Percentiles rank a stretch among this genome's conserved stretches.
Conservation (phyloP, 1,139 yeast genomes). For the Lodderomyces oxycetoniae region DNA sequence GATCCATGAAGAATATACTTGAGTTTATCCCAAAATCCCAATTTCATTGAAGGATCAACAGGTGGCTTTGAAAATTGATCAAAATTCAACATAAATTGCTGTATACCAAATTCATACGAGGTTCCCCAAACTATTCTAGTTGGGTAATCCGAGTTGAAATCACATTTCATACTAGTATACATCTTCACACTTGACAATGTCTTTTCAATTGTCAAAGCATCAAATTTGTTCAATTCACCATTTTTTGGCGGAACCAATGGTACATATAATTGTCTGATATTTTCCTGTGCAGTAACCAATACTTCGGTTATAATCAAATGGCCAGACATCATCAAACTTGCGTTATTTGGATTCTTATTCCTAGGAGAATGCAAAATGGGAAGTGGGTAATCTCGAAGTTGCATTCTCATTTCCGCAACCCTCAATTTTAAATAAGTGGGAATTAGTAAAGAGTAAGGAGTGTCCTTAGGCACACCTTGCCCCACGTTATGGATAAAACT, state of each 20-base stretch:
- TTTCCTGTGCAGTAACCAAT: conserved; percentile 34
- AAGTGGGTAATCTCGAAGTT: conserved; percentile 65
- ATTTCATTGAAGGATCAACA: conserved; percentile 55
- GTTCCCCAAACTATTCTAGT: conserved; percentile 83
- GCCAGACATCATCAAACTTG: conserved; percentile 36
- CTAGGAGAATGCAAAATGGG: conserved; percentile 46
- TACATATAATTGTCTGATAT: conserved; percentile 56
- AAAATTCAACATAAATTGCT: conserved; percentile 72
- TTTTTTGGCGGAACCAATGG: conserved; percentile 44
- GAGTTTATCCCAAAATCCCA: conserved; percentile 60
- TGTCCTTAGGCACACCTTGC: conserved; percentile 73
- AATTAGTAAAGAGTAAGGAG: conserved; percentile 60
- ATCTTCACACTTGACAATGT: conserved; percentile 75
- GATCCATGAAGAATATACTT: conserved; percentile 47
- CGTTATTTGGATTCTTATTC: conserved; percentile 13
- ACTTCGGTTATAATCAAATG: conserved; percentile 48
- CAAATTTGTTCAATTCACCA: conserved; percentile 25
- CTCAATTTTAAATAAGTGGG: conserved; percentile 54
- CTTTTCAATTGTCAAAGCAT: conserved; percentile 64
- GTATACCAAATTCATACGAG: conserved; percentile 78
- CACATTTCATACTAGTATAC: conserved; percentile 56
- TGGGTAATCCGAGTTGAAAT: conserved; percentile 52
- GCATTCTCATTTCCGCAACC: conserved; percentile 50
- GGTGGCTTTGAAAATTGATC: conserved; percentile 83
- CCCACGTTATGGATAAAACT: conserved; percentile 67